Evolutionary conservation across 441 rosid genomes (phyloP).

Genomic region (Viola pubescens): DNA sequence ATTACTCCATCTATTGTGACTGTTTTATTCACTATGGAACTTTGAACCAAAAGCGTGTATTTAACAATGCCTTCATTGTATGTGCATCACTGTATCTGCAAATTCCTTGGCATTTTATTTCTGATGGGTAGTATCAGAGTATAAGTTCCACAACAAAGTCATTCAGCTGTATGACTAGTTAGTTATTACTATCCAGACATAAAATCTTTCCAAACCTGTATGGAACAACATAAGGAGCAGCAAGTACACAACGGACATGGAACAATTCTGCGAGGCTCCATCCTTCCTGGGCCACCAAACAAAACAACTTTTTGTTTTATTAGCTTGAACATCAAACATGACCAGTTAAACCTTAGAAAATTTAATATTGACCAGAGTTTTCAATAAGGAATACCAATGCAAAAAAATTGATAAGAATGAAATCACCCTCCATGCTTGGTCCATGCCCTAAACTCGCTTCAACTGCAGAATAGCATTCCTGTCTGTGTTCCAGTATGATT

Average conservation of each 20-base stretch:
- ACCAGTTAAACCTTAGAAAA: constrained; percentile 2
- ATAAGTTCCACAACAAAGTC: background rate
- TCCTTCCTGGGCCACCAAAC: constrained; percentile 55
- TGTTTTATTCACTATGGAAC: background rate
- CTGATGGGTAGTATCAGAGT: too few species aligned
- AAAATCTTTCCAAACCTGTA: constrained; percentile 49
- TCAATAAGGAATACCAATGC: constrained; percentile 55
- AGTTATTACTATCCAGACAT: background rate
- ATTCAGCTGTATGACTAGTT: background rate
- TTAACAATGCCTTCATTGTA: background rate
- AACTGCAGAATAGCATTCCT: constrained; percentile 51
- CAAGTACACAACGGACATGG: constrained; percentile 55
- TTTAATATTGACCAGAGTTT: background rate
- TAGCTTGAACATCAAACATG: background rate
- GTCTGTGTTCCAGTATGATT: constrained; percentile 44
- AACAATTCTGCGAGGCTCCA: constrained; percentile 94
- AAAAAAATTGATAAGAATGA: constrained; percentile 75
- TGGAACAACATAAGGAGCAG: constrained; percentile 94
- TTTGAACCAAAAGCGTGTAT: background rate
- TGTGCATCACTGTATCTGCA: too few species aligned
- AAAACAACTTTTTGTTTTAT: constrained; percentile 8
- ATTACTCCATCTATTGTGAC: background rate
- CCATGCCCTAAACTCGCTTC: constrained; percentile 47
- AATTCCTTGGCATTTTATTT: too few species aligned
- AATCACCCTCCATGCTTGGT: constrained; percentile 48